Conservation (phyloP, 225 moss, liverwort and hornwort genomes). For the Sphagnum contortum region DNA sequence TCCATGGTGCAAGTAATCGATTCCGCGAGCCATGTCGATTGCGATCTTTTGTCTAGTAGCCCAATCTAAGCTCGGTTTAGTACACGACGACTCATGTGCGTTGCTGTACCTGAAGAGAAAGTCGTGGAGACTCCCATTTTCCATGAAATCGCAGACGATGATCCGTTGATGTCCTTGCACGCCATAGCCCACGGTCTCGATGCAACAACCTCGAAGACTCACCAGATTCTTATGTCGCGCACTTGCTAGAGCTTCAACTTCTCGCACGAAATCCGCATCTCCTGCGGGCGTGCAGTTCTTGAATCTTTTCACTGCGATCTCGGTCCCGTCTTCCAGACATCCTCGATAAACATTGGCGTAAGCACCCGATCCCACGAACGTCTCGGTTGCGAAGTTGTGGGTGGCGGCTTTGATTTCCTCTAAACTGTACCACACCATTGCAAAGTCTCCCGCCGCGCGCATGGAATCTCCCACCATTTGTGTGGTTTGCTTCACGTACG, state of each 20-base stretch:
- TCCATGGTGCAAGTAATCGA: slow-evolving; percentile 26
- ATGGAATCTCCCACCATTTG: slow-evolving; percentile 13
- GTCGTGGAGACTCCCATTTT: slow-evolving; percentile 20
- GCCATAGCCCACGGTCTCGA: slow-evolving; percentile 13
- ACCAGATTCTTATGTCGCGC: slow-evolving; percentile 24
- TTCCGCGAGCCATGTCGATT: slow-evolving; percentile 24
- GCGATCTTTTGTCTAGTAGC: slow-evolving; percentile 27
- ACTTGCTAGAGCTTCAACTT: slow-evolving; percentile 33
- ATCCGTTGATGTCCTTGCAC: slow-evolving; percentile 28
- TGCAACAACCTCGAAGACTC: slow-evolving; percentile 30
- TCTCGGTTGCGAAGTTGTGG: slow-evolving; percentile 13
- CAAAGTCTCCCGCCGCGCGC: slow-evolving; percentile 4
- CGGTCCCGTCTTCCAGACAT: slow-evolving; percentile 16
- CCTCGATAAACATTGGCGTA: slow-evolving; percentile 29
- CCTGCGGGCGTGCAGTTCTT: slow-evolving; percentile 25
- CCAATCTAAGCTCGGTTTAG: slow-evolving; percentile 27
- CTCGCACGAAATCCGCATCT: slow-evolving; percentile 25
- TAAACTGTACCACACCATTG: slow-evolving; percentile 23
- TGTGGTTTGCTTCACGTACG: slow-evolving; percentile 19
- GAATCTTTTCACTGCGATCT: slow-evolving; percentile 24
- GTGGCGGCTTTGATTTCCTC: slow-evolving; percentile 25
- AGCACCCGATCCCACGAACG: slow-evolving; percentile 22
- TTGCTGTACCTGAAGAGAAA: slow-evolving; percentile 2
- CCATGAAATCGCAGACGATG: slow-evolving; percentile 27
- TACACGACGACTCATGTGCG: too few species aligned